These are phyloP conservation scores for Gossypium arboreum DNA, from an alignment of 345 rosid species.

Conservation along the genomic window DNA sequence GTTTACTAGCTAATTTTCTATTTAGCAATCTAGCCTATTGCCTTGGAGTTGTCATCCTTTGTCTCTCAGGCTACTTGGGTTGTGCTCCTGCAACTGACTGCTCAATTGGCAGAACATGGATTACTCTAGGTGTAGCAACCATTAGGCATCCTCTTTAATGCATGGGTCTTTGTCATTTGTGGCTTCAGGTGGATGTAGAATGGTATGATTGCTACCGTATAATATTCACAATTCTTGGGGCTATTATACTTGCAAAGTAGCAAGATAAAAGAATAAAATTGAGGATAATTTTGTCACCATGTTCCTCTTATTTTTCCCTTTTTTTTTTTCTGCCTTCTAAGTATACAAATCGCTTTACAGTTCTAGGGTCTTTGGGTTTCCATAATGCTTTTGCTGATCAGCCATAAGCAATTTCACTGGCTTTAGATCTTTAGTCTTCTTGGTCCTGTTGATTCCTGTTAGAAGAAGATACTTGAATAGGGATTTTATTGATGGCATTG, in stretches of 20 bases:
- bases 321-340: neutral
- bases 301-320: neutral
- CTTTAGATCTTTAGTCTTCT: neutral
- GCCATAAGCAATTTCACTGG: neutral
- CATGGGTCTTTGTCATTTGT: neutral
- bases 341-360: neutral
- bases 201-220: neutral
- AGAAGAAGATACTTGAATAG: neutral
- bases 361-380: neutral
- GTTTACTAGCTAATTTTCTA: neutral
- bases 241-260: neutral
- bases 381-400: neutral
- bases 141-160: neutral
- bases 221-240: neutral
- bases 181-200: neutral
- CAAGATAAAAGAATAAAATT: neutral
- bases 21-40: slow-evolving; percentile 3
- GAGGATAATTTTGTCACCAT: neutral
- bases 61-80: neutral
- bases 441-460: neutral
- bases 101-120: neutral
- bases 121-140: neutral
- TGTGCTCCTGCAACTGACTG: neutral
- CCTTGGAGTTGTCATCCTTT: neutral
- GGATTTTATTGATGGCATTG: neutral